Conservation (phyloP, 2,329 filamentous ascomycete genomes). For the Fusarium sp. region DNA sequence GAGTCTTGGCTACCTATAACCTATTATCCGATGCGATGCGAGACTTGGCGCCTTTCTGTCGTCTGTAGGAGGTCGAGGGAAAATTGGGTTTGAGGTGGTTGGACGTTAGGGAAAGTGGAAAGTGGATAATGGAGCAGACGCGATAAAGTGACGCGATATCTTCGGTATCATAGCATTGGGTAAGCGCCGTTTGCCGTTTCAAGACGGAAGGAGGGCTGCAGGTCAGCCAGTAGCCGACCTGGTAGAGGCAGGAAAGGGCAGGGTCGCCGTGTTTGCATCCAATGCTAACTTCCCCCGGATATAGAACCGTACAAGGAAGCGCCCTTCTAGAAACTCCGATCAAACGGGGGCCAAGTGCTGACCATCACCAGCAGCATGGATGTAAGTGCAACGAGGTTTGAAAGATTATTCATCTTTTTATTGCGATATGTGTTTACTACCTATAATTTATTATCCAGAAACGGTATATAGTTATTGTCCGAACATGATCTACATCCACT, state of each 20-base stretch:
- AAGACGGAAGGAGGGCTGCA: background rate
- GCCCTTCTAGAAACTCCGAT: slow-evolving; percentile 10
- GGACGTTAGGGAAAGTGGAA: background rate
- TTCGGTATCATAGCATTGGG: background rate
- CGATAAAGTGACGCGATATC: background rate
- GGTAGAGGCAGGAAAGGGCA: background rate
- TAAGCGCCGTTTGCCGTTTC: slow-evolving; percentile 8
- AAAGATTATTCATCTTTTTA: background rate
- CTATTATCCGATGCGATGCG: background rate
- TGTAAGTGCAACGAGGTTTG: background rate
- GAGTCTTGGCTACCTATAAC: slow-evolving; percentile 5
- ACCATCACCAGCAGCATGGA: background rate
- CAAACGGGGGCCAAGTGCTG: too few relatives aligned
- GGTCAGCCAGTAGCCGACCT: background rate
- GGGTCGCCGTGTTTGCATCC: slow-evolving; percentile 19
- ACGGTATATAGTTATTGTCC: background rate
- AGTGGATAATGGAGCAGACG: background rate
- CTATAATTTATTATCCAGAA: background rate
- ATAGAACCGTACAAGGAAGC: slow-evolving; percentile 6
- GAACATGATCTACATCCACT: slow-evolving; percentile 13
- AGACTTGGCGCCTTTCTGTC: slow-evolving; percentile 7
- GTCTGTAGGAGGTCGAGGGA: background rate
- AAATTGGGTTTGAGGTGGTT: background rate
- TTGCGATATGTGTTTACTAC: background rate
- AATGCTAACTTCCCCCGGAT: slow-evolving; percentile 3